phyloP scores from a whole-genome alignment of 1,284 basidiomycete genomes.

The Apiotrichum mycotoxinovorans region DNA sequence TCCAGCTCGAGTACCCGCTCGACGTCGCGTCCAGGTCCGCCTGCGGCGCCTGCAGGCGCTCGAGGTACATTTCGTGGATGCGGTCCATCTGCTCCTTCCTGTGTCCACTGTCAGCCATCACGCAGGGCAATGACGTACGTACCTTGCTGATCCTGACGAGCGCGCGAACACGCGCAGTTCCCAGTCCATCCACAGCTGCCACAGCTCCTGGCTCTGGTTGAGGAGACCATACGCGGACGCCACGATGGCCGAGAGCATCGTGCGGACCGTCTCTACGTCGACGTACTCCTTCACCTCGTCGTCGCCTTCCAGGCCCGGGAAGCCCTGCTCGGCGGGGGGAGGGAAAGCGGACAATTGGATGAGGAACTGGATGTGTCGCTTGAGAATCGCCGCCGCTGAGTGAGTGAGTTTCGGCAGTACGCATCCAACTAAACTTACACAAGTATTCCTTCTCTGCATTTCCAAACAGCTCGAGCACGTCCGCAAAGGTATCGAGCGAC shows the following conservation, averaged over 20 bases:
- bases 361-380: conserved; percentile 66
- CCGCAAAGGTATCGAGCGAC: conserved; percentile 54
- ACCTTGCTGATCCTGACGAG: conserved; percentile 56
- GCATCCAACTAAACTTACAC: conserved; percentile 69
- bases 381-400: conserved; percentile 67
- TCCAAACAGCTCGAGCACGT: conserved; percentile 62
- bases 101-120: no score
- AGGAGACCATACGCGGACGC: conserved; percentile 55
- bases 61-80: conserved; percentile 43
- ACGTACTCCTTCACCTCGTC: conserved; percentile 49
- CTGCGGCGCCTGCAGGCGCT: conserved; percentile 47
- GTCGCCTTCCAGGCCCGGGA: conserved; percentile 12
- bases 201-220: conserved; percentile 65
- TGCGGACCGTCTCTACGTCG: conserved; percentile 57
- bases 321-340: conserved; percentile 42
- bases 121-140: conserved; percentile 14
- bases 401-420: not conserved
- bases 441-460: conserved; percentile 74
- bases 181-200: conserved; percentile 71
- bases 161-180: conserved; percentile 62
- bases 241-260: conserved; percentile 58
- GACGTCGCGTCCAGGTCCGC: conserved; percentile 66
- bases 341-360: conserved; percentile 48
- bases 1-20: conserved; percentile 79
- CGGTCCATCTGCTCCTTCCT: conserved; percentile 34